Evolutionary conservation across 2,329 filamentous ascomycete species (phyloP), one percentile per base, ranked within the genome.

Genomic region (Calonectria pseudoturangicola): DNA sequence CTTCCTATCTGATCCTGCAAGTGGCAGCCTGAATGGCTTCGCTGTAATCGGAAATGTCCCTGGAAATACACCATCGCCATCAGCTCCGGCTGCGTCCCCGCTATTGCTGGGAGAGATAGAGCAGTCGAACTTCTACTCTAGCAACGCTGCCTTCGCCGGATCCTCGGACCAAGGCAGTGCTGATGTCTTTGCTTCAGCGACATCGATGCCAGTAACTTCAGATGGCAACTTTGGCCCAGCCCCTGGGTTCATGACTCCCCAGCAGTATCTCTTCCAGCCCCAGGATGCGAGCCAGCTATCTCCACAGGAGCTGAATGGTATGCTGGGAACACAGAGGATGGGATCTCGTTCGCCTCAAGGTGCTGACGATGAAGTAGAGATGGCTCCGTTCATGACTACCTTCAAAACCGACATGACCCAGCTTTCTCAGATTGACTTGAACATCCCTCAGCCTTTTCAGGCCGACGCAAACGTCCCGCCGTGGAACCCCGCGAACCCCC

Each of bases 21-120:
- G 85, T 75, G 85, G 86, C 16, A 90, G 89, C 72, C 80, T 90
- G 75, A 86, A 85, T 45, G 88, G 89, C 27, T 91, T 87, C 81
- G 85, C 84, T 15, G 81, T 90, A 51, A 80, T 90, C 58, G 84
- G 85, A 36, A 84, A 85, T 73, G 76, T 80, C 3, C 48, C 70
- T 39, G 74, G 75, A 18, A 80, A 79, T 30, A 79, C 76, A 43
- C 76, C 76, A 39, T 83, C 81, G 18, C 80, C 80, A 50, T 77
- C 78, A 33, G 81, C 79, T 48, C 76, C 77, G 36, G 81, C 79
- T 58, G 76, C 86, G 47, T 89, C 88, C 27, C 88, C 87, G 3
- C 76, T 87, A 27, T 82, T 85, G 54, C 75, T 86, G 36, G 77
- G 77, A 9, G 84, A 88, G 51, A 79, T 84, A 73, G 84, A 86